These are phyloP conservation scores for Knoxdaviesia capensis DNA, from an alignment of 2,329 filamentous ascomycete genomes.

Conservation along the genomic window DNA sequence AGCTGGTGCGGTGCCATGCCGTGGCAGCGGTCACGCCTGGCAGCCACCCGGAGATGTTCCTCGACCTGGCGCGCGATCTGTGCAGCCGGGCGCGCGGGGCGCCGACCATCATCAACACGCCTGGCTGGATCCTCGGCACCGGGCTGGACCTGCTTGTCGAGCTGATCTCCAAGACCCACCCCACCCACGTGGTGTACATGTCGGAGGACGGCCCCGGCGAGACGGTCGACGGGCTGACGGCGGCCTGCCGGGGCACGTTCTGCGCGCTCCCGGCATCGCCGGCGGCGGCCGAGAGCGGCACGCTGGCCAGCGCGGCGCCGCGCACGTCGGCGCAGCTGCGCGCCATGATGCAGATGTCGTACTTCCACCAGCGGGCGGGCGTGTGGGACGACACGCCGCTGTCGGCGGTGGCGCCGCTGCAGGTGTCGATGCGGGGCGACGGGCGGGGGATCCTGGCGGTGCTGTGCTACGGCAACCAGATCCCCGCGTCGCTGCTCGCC, in stretches of 20 bases:
- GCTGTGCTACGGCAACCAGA: constrained; percentile 45
- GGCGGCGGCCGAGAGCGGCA: no score
- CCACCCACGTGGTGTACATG: constrained; percentile 48
- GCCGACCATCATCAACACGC: constrained; percentile 53
- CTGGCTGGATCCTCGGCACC: constrained; percentile 53
- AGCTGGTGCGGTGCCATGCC: constrained; percentile 40
- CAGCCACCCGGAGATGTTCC: constrained; percentile 45
- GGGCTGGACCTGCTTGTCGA: constrained; percentile 44
- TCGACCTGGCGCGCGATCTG: constrained; percentile 43
- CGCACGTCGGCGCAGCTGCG: constrained; percentile 46
- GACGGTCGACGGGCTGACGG: constrained; percentile 30
- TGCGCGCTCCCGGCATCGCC: constrained; percentile 37
- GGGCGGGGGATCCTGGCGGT: constrained; percentile 40
- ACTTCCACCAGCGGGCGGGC: constrained; percentile 35
- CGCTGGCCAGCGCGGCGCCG: constrained; percentile 24
- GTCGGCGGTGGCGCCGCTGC: constrained; percentile 34
- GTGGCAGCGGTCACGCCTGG: constrained; percentile 45
- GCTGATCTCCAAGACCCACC: constrained; percentile 30
- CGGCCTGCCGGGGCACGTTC: constrained; percentile 21
- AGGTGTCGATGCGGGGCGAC: constrained; percentile 35
- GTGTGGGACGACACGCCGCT: constrained; percentile 35
- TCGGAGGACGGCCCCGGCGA: constrained; percentile 40
- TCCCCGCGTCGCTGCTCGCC: constrained; percentile 33
- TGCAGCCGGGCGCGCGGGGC: constrained; percentile 32
- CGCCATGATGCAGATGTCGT: constrained; percentile 62